phyloP scores from a whole-genome alignment of 1,284 basidiomycete genomes.

The Hemileia vastatrix region DNA sequence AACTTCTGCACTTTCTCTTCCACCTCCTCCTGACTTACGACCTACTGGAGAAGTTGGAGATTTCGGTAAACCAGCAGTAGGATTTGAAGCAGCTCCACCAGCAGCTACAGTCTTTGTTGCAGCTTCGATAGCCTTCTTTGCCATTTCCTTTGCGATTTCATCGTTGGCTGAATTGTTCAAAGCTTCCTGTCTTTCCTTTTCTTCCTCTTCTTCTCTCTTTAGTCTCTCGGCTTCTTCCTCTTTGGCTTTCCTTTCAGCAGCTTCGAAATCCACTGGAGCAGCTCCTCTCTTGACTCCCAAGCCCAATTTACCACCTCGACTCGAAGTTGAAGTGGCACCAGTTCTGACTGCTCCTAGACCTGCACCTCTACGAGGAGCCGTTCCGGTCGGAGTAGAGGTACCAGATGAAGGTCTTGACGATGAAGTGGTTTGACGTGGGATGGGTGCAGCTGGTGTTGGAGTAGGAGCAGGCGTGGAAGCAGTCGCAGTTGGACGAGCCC shows the following conservation, averaged over 20 bases:
- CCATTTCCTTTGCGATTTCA: slow-evolving; percentile 32
- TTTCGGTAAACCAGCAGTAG: slow-evolving; percentile 38
- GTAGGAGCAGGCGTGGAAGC: slow-evolving; percentile 7
- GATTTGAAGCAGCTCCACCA: slow-evolving; percentile 48
- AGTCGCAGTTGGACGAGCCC: slow-evolving; percentile 1
- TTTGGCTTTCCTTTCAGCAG: slow-evolving; percentile 72
- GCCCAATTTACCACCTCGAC: slow-evolving; percentile 33
- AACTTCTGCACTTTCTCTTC: slow-evolving; percentile 48
- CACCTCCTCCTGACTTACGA: slow-evolving; percentile 23
- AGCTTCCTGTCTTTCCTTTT: slow-evolving; percentile 62
- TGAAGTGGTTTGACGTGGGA: slow-evolving; percentile 56
- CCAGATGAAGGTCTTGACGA: slow-evolving; percentile 54
- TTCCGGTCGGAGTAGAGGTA: slow-evolving; percentile 24
- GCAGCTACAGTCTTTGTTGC: slow-evolving; percentile 33
- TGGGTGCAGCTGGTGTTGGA: slow-evolving; percentile 27
- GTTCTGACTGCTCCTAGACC: slow-evolving; percentile 26
- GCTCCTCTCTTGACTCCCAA: slow-evolving; percentile 62
- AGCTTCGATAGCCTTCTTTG: slow-evolving; percentile 32
- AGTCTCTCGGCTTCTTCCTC: slow-evolving; percentile 75
- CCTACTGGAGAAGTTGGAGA: slow-evolving; percentile 34
- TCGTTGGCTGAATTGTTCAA: slow-evolving; percentile 26
- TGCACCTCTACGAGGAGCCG: slow-evolving; percentile 1
- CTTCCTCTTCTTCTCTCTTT: slow-evolving; percentile 78
- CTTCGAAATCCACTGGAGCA: slow-evolving; percentile 74
- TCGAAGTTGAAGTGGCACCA: slow-evolving; percentile 21